These are phyloP conservation scores for Pseudocercospora pini-densiflorae DNA, from an alignment of 2,329 filamentous ascomycete species.

Conservation along the genomic window DNA sequence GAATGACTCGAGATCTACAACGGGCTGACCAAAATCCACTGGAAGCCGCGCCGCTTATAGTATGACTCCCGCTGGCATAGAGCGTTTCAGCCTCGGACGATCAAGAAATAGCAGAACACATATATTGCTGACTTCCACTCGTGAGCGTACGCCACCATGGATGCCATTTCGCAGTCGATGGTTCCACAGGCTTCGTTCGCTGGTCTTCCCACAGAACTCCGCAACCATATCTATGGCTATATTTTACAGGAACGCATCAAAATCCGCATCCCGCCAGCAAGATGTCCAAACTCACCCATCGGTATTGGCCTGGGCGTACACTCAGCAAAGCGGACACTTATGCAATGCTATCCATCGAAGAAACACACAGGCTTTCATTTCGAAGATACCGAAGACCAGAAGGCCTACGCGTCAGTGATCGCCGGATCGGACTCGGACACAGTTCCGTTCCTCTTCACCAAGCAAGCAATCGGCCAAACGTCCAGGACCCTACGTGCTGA, in stretches of 20 bases:
- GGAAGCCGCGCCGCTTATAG: background rate
- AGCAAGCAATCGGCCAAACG: slow-evolving; percentile 1
- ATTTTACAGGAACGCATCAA: slow-evolving; percentile 7
- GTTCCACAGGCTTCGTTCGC: background rate
- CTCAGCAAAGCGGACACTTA: background rate
- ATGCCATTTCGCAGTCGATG: background rate
- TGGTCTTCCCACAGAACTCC: slow-evolving; percentile 10
- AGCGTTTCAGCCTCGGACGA: background rate
- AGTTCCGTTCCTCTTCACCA: background rate
- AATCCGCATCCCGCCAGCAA: slow-evolving; percentile 8
- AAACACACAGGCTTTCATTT: background rate
- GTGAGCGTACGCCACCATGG: background rate
- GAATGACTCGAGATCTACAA: background rate
- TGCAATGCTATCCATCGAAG: background rate
- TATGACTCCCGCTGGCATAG: background rate
- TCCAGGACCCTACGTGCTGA: slow-evolving; percentile 5
- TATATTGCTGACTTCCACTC: background rate
- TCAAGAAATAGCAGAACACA: background rate
- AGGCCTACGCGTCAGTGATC: slow-evolving; percentile 7
- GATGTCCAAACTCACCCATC: background rate
- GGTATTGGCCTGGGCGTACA: background rate
- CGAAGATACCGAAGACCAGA: slow-evolving; percentile 2
- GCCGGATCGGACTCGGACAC: background rate
- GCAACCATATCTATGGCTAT: slow-evolving; percentile 9
- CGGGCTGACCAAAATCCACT: background rate